phyloP scores from a whole-genome alignment of 2,329 filamentous ascomycete genomes.

The Colletotrichum agaves region DNA sequence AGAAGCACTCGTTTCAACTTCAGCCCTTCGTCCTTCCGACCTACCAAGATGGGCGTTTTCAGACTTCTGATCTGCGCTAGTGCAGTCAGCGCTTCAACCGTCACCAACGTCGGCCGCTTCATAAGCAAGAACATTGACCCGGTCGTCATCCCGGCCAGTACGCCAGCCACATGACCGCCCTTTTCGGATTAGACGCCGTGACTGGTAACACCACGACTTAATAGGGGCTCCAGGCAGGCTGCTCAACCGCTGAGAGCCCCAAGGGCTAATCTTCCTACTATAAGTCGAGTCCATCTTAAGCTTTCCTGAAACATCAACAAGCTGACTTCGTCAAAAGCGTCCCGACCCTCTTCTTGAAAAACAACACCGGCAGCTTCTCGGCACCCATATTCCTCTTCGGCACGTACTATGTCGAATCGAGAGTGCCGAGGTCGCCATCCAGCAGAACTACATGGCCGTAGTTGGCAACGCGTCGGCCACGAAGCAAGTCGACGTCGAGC shows the following conservation, averaged over 20 bases:
- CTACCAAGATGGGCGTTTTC: neutral
- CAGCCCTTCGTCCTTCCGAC: rapidly evolving
- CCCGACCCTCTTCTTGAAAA: conserved; percentile 52
- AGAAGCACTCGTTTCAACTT: too few relatives aligned
- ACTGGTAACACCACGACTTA: conserved; percentile 44
- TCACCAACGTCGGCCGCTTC: conserved; percentile 40
- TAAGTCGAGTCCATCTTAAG: conserved; percentile 24
- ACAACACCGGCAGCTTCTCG: conserved; percentile 43
- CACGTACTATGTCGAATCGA: conserved; percentile 57
- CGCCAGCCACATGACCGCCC: conserved; percentile 47
- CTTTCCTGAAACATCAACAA: too few relatives aligned
- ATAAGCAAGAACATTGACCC: conserved; percentile 49
- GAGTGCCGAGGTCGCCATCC: conserved; percentile 55
- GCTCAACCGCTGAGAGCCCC: conserved; percentile 55
- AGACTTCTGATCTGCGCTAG: neutral
- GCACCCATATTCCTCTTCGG: conserved; percentile 50
- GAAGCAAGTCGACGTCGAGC: conserved; percentile 33
- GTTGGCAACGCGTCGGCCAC: conserved; percentile 52
- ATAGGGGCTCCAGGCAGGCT: conserved; percentile 51
- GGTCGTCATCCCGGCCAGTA: conserved; percentile 46
- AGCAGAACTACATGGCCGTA: conserved; percentile 54
- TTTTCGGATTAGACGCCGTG: conserved; percentile 48
- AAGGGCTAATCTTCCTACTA: conserved; percentile 59
- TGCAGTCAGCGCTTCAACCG: conserved; percentile 29
- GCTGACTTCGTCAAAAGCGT: conserved; percentile 42